Evolutionary conservation across 331 rosid genomes (phyloP).

Genomic region (Stylosanthes scabra): DNA sequence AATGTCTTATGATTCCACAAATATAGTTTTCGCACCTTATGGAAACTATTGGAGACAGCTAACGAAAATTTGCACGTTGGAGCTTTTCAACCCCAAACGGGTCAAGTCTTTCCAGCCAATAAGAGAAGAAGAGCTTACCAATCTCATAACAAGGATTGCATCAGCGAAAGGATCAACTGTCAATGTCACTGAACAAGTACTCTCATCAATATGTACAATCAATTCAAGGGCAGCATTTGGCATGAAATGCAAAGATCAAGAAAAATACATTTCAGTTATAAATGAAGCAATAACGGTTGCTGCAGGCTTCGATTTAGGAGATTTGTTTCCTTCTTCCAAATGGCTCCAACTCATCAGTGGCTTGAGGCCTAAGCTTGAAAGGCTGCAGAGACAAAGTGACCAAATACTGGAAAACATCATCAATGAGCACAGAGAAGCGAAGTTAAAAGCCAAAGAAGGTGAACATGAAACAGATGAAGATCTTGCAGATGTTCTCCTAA

Average conservation of each 20-base stretch:
- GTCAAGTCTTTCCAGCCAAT: slow-evolving; percentile 10
- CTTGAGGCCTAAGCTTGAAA: slow-evolving; percentile 9
- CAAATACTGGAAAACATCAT: slow-evolving; percentile 32
- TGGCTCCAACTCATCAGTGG: slow-evolving; percentile 17
- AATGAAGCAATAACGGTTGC: neutral
- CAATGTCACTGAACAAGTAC: slow-evolving; percentile 24
- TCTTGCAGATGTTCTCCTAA: slow-evolving; percentile 49
- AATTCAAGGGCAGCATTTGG: slow-evolving; percentile 47
- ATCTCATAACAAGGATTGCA: slow-evolving; percentile 32
- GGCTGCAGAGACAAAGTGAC: neutral
- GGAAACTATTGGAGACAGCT: slow-evolving; percentile 41
- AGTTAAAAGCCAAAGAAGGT: neutral
- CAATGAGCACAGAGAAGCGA: slow-evolving; percentile 38
- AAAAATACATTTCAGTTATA: slow-evolving; percentile 27
- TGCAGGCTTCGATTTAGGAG: slow-evolving; percentile 35
- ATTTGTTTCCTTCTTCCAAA: slow-evolving; percentile 36
- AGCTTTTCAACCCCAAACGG: slow-evolving; percentile 27
- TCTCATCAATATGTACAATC: neutral
- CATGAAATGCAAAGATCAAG: slow-evolving; percentile 22
- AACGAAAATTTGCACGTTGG: slow-evolving; percentile 26
- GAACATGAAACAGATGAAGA: slow-evolving; percentile 32
- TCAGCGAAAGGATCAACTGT: slow-evolving; percentile 18
- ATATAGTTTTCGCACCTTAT: slow-evolving; percentile 37
- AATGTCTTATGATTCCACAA: slow-evolving; percentile 5
- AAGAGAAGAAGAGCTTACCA: slow-evolving; percentile 45